phyloP scores from a whole-genome alignment of 2,329 filamentous ascomycete genomes.

The Zasmidium citrigriseum region DNA sequence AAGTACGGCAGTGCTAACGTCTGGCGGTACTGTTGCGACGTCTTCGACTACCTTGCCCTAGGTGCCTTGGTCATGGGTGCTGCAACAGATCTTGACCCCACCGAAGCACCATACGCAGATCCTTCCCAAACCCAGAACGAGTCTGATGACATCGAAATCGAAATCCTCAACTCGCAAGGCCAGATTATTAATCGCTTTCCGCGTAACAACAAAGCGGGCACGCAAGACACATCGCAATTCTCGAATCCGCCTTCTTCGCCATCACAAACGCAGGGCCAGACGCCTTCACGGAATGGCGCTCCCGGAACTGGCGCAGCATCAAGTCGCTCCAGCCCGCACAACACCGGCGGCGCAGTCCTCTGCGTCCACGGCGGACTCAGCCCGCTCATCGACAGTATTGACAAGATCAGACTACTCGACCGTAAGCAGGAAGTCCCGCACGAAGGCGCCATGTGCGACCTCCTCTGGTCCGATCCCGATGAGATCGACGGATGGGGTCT shows the following conservation, averaged over 20 bases:
- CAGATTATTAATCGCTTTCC: conserved; percentile 74
- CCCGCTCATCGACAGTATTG: conserved; percentile 86
- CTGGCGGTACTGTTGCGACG: conserved; percentile 93
- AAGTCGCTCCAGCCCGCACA: conserved; percentile 58
- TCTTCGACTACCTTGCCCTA: conserved; percentile 94
- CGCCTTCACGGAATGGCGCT: conserved; percentile 56
- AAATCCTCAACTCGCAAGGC: conserved; percentile 84
- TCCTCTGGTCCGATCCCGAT: conserved; percentile 97
- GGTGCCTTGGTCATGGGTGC: conserved; percentile 91
- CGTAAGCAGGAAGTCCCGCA: conserved; percentile 98
- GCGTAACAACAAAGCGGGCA: conserved; percentile 42
- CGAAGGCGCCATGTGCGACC: conserved; percentile 97
- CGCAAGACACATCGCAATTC: conserved; percentile 24
- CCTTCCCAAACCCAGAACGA: conserved; percentile 51
- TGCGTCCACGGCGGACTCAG: conserved; percentile 95
- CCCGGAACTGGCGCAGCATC: conserved; percentile 78
- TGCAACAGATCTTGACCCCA: conserved; percentile 63
- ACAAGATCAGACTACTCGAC: conserved; percentile 93
- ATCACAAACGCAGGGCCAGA: conserved; percentile 36
- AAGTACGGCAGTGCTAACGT: conserved; percentile 98
- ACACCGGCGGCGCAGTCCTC: conserved; percentile 78
- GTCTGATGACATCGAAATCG: conserved; percentile 82
- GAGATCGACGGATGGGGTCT: conserved; percentile 97
- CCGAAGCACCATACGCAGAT: conserved; percentile 54
- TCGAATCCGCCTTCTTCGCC: conserved; percentile 40